These are phyloP conservation scores for Kalanchoe fedtschenkoi DNA, from an alignment of 164 flowering plant genomes.

Conservation along the genomic window DNA sequence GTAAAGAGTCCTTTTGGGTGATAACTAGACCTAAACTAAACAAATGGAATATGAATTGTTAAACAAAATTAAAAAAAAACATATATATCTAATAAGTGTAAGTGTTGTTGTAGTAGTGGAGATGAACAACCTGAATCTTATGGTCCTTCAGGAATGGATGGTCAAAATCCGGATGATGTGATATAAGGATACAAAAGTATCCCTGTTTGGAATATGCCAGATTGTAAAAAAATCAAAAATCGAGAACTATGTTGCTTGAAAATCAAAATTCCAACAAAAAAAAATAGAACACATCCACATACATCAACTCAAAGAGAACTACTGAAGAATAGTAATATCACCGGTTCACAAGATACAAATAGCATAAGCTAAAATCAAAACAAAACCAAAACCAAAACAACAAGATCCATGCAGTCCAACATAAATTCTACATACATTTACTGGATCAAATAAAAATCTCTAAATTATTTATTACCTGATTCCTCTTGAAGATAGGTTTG, in stretches of 20 bases:
- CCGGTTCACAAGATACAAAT: too few species aligned
- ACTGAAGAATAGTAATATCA: too few species aligned
- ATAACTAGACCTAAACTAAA: conserved; percentile 63
- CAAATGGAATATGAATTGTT: conserved; percentile 7
- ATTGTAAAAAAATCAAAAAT: conserved; percentile 6
- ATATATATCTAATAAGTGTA: too few species aligned
- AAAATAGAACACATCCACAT: too few species aligned
- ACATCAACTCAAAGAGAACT: neutral
- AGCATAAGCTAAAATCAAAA: too few species aligned
- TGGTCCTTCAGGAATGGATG: conserved; percentile 90
- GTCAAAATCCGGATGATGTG: conserved; percentile 92
- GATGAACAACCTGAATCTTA: conserved; percentile 58
- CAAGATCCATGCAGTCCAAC: too few species aligned
- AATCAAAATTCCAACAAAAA: neutral
- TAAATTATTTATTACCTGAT: conserved; percentile 59
- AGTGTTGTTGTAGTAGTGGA: neutral
- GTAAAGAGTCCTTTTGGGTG: conserved; percentile 78
- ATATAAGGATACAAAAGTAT: conserved; percentile 70
- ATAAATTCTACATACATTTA: too few species aligned
- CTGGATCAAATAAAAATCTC: too few species aligned
- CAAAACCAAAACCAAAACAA: too few species aligned
- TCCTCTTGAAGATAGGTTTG: conserved; percentile 60
- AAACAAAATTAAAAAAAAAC: too few species aligned
- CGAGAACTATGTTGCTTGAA: too few species aligned
- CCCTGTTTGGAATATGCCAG: conserved; percentile 91